These are phyloP conservation scores for Podospora anserina DNA, from an alignment of 495 filamentous ascomycete species.

Conservation along the genomic window DNA sequence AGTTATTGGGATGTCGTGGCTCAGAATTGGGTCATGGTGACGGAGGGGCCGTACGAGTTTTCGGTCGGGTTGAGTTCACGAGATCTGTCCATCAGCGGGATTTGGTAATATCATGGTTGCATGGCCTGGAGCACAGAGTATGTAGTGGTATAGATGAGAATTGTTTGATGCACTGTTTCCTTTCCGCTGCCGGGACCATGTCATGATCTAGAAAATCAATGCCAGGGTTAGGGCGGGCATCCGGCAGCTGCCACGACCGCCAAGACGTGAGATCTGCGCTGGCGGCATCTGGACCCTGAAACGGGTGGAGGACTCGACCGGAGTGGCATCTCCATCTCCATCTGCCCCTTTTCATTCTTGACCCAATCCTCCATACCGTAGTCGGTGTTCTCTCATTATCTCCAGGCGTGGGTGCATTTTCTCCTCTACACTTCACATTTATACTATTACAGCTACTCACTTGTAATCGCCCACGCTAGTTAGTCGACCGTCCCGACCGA, in stretches of 20 bases:
- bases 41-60: slow-evolving; percentile 46
- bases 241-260: not conserved
- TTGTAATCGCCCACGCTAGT: not conserved
- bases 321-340: not conserved
- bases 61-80: slow-evolving; percentile 46
- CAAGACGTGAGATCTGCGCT: not conserved
- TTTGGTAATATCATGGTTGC: slow-evolving; percentile 29
- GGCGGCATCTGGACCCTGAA: not conserved
- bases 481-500: not conserved
- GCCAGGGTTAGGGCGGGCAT: not conserved
- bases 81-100: slow-evolving; percentile 32
- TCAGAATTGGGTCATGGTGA: slow-evolving; percentile 81
- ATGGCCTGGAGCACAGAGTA: not conserved
- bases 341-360: not conserved
- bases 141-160: too few species aligned
- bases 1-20: slow-evolving; percentile 73
- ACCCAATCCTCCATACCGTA: not conserved
- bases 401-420: not conserved
- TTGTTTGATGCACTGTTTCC: not conserved
- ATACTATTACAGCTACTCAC: not conserved
- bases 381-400: not conserved
- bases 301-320: not conserved
- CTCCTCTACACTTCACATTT: not conserved
- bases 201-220: too few species aligned
- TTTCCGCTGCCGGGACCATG: too few species aligned